Evolutionary conservation across 208 protist species (phyloP), one percentile per base, ranked within the genome.

Genomic region (Acanthamoeba triangularis): DNA sequence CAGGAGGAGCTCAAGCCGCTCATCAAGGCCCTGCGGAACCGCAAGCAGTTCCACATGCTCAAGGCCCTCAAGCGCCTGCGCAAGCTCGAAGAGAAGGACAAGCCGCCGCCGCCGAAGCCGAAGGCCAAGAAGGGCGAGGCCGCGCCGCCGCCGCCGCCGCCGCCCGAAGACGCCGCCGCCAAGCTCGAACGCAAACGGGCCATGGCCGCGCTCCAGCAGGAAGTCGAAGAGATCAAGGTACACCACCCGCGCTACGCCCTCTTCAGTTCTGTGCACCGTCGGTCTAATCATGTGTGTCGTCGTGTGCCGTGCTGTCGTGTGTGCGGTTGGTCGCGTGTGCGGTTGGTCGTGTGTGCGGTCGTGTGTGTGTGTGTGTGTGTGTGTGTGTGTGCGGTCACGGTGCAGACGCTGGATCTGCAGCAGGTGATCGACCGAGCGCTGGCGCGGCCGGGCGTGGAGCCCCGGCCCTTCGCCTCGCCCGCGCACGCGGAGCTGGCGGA

Each of bases 21-120:
- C 28, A 85, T 85, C 76, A 85, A 85, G 76, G 76, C 76, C 11
- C 76, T 85, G 41, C 8, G 76, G 28, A 85, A 85, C 76, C 35
- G 76, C 35, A 85, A 85, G 44, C 76, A 85, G 76, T 85, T 85
- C 76, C 76, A 35, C 44, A 20, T 85, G 44, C 35, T 85, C 76
- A 85, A 85, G 76, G 41, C 76, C 35, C 35, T 14, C 14, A 85
- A 56, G 76, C 76, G 76, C 76, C 76, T 85, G 23, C 41, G 18
- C 76, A 85, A 85, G 76, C 76, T 85, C 28, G 41, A 85, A 11
- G 76, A 85, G n/a, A 49, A 65, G 59, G 25, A 23, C 6, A 65
- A 65, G 59, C 25, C 23, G 59, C 11, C 23, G 59, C 11, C 14
- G 59, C 23, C 59, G 2, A 20, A 23, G 59, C 3, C 59, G 49